Evolutionary conservation across 108 stramenopile genomes (phyloP).

Genomic region (Skeletonema potamos): DNA sequence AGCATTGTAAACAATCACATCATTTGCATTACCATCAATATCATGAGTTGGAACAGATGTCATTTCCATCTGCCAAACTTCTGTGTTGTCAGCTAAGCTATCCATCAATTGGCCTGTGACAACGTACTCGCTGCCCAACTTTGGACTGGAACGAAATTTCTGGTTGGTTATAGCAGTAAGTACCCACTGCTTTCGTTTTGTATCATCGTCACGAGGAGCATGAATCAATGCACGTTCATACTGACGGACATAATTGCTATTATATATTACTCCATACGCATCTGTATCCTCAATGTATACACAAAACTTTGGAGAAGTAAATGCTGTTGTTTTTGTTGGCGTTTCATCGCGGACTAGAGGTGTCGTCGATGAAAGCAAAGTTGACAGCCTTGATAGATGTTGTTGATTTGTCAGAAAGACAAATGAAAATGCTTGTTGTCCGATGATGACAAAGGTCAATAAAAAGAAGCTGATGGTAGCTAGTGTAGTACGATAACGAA

Average conservation of each 20-base stretch:
- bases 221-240: conserved; percentile 68
- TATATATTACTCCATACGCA: conserved; percentile 77
- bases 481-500: too few relatives aligned
- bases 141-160: conserved; percentile 61
- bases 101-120: conserved; percentile 43
- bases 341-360: not conserved
- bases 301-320: conserved; percentile 40
- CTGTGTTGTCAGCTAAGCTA: not conserved
- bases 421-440: too few relatives aligned
- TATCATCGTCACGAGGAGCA: not conserved
- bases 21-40: conserved; percentile 13
- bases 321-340: not conserved
- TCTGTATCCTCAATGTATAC: conserved; percentile 84
- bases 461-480: too few relatives aligned
- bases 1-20: conserved; percentile 46
- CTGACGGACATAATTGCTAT: conserved; percentile 64
- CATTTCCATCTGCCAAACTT: conserved; percentile 66
- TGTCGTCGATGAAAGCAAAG: not conserved
- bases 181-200: conserved; percentile 44
- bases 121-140: conserved; percentile 56
- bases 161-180: conserved; percentile 51
- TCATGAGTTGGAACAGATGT: not conserved
- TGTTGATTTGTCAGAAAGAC: not conserved
- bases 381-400: not conserved
- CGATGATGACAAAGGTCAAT: too few relatives aligned